A percentile compares a stretch with the other conserved stretches of the same genome.
These are phyloP conservation scores for Metschnikowia baotianmanensis DNA, from an alignment of 805 yeast species.

Conservation along the genomic window DNA sequence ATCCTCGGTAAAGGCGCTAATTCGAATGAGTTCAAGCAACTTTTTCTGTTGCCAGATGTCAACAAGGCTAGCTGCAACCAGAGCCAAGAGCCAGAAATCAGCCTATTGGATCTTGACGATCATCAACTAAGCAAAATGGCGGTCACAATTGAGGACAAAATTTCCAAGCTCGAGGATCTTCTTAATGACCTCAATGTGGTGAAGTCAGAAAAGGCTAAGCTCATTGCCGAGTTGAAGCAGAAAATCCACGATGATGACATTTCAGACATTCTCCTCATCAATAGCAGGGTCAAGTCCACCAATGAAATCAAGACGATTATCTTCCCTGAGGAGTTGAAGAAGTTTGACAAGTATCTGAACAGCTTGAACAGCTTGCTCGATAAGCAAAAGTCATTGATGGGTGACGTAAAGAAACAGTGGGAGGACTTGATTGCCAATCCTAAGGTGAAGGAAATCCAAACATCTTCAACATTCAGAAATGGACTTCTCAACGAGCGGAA, in stretches of 20 bases:
- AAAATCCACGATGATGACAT: constrained; percentile 81
- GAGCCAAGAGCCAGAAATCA: constrained; percentile 30
- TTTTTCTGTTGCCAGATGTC: constrained; percentile 21
- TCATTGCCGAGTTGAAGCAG: constrained; percentile 63
- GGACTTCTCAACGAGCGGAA: constrained; percentile 31
- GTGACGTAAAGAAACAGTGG: constrained; percentile 31
- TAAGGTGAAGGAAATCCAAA: constrained; percentile 40
- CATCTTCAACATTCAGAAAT: constrained; percentile 38
- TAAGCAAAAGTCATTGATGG: constrained; percentile 55
- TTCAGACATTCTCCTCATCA: constrained; percentile 67
- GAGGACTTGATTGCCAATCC: constrained; percentile 24
- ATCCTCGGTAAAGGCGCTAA: constrained; percentile 40
- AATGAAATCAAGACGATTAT: constrained; percentile 52
- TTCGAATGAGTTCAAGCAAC: constrained; percentile 37
- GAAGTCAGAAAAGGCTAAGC: constrained; percentile 59
- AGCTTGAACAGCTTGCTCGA: constrained; percentile 68
- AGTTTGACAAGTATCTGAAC: constrained; percentile 66
- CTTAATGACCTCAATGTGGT: constrained; percentile 61
- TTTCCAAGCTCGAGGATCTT: constrained; percentile 53
- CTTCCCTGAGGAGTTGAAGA: constrained; percentile 70
- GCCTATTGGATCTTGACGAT: constrained; percentile 71
- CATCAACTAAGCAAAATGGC: constrained; percentile 19
- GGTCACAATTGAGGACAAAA: constrained; percentile 30
- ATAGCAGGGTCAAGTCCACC: constrained; percentile 53
- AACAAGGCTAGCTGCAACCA: constrained; percentile 3